Conservation (phyloP, 768 basidiomycete genomes). For the Tremella mesenterica region DNA sequence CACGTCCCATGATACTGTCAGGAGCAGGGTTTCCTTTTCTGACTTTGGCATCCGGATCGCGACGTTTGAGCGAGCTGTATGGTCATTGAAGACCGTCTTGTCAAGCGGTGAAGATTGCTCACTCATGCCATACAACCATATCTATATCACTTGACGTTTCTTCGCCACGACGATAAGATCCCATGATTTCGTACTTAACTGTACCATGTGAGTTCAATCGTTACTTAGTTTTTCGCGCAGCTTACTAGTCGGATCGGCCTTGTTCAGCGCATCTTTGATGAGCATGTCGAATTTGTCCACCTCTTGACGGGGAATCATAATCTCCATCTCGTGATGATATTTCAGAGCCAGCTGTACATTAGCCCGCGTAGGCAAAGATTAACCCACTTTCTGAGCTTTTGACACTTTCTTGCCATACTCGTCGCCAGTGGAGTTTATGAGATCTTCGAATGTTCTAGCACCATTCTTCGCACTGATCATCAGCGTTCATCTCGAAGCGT, state of each 20-base stretch:
- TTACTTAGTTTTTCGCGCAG: not conserved
- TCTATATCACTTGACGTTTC: constrained; percentile 35
- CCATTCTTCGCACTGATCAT: constrained; percentile 23
- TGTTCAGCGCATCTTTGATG: constrained; percentile 22
- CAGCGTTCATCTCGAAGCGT: not conserved
- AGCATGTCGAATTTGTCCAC: constrained; percentile 21
- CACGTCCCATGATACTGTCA: constrained; percentile 24
- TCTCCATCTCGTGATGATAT: constrained; percentile 36
- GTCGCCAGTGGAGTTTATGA: constrained; percentile 13
- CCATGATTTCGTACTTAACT: constrained; percentile 40
- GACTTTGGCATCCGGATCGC: constrained; percentile 12
- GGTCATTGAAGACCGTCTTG: not conserved
- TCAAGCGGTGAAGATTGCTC: not conserved
- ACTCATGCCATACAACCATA: constrained; percentile 38
- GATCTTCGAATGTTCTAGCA: constrained; percentile 31
- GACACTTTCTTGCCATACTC: constrained; percentile 21
- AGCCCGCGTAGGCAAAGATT: not conserved
- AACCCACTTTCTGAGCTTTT: constrained; percentile 29
- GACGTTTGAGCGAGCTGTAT: constrained; percentile 11
- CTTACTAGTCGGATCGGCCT: constrained; percentile 28
- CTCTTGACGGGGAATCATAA: constrained; percentile 34
- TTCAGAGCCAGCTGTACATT: constrained; percentile 25
- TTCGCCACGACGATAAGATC: constrained; percentile 37
- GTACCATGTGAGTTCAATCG: not conserved
- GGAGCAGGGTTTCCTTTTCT: constrained; percentile 6